phyloP scores from a whole-genome alignment of 352 stramenopile species.

The Phytopythium boreale region DNA sequence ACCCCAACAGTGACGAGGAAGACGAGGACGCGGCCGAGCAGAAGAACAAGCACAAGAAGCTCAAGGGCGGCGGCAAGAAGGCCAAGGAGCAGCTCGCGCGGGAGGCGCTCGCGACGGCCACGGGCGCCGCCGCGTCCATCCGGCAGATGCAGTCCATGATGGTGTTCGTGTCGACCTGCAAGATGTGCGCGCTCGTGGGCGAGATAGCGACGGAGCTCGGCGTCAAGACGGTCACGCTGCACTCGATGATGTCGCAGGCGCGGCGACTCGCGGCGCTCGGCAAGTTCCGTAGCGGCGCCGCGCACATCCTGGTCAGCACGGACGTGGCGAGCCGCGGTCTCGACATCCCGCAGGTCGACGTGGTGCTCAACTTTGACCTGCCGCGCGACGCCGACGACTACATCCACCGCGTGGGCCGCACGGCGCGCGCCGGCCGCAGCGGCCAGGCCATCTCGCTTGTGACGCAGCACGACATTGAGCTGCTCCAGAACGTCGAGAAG shows the following conservation, averaged over 20 bases:
- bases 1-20: slow-evolving; percentile 59
- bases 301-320: slow-evolving; percentile 94
- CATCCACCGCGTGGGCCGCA: slow-evolving; percentile 97
- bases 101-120: slow-evolving; percentile 11
- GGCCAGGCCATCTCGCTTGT: slow-evolving; percentile 94
- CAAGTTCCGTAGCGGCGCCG: slow-evolving; percentile 96
- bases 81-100: slow-evolving; percentile 25
- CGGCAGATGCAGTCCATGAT: slow-evolving; percentile 85
- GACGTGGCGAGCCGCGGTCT: slow-evolving; percentile 96
- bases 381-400: slow-evolving; percentile 96
- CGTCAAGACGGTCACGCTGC: slow-evolving; percentile 93
- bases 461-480: slow-evolving; percentile 91
- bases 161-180: slow-evolving; percentile 97
- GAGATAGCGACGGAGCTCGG: slow-evolving; percentile 93
- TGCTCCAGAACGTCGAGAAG: slow-evolving; percentile 95
- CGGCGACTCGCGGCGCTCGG: slow-evolving; percentile 92
- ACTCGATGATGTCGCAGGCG: slow-evolving; percentile 96
- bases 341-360: slow-evolving; percentile 95
- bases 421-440: slow-evolving; percentile 88
- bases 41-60: slow-evolving; percentile 14
- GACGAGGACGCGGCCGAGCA: slow-evolving; percentile 31
- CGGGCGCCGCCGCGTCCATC: slow-evolving; percentile 17
- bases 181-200: slow-evolving; percentile 93
- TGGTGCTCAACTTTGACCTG: slow-evolving; percentile 98
- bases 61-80: slow-evolving; percentile 21